Percentiles rank a stretch among this genome's conserved stretches.
These are phyloP conservation scores for Penicillium paradoxum DNA, from an alignment of 495 filamentous ascomycete genomes.

Conservation along the genomic window DNA sequence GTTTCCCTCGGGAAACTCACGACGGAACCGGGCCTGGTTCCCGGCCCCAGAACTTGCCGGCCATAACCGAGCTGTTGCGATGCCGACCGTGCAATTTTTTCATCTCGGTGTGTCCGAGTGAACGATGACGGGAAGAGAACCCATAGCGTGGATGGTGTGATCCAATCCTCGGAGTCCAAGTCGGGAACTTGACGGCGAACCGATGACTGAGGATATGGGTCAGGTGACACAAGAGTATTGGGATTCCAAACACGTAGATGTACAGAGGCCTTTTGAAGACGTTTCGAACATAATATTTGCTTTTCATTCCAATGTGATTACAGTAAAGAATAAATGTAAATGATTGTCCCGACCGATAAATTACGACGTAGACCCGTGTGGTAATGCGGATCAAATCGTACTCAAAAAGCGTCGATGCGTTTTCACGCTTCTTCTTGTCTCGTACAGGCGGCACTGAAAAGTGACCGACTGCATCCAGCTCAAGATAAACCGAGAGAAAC, in stretches of 20 bases:
- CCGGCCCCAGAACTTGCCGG: conserved; percentile 26
- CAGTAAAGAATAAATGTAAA: neutral
- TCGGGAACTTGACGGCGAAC: neutral
- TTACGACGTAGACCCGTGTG: conserved; percentile 45
- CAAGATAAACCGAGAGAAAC: conserved; percentile 48
- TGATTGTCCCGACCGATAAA: conserved; percentile 47
- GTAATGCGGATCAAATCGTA: conserved; percentile 42
- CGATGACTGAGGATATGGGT: neutral
- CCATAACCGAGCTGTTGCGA: conserved; percentile 17
- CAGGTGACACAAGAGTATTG: neutral
- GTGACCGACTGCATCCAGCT: conserved; percentile 47
- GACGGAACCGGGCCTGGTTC: conserved; percentile 7
- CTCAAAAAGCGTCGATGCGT: conserved; percentile 50
- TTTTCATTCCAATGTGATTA: neutral
- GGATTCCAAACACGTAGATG: no score
- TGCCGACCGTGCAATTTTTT: conserved; percentile 9
- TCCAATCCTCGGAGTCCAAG: conserved; percentile 5
- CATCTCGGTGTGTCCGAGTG: conserved; percentile 1
- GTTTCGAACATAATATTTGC: no score
- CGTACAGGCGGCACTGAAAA: conserved; percentile 32
- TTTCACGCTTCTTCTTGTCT: conserved; percentile 44
- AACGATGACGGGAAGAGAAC: neutral
- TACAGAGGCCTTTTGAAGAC: no score
- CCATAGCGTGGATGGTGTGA: neutral
- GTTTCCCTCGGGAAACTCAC: conserved; percentile 21